Evolutionary conservation across 1,139 yeast genomes (phyloP).

Genomic region (Sugiyamaella japonica): DNA sequence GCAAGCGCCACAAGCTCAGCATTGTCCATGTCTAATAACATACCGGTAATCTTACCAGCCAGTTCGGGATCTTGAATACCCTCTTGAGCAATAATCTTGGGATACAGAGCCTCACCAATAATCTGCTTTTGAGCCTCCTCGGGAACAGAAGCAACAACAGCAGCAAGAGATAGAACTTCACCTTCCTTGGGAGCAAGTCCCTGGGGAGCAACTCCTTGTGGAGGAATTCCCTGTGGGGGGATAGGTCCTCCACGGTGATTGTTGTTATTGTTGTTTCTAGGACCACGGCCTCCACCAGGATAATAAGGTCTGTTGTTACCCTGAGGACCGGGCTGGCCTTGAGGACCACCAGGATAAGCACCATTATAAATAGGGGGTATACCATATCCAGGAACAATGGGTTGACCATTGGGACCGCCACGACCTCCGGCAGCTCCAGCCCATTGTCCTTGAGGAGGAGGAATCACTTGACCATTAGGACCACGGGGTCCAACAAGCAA

Average conservation of each 20-base stretch:
- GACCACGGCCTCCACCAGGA: conserved; percentile 31
- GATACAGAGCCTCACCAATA: conserved; percentile 96
- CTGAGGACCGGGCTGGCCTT: conserved; percentile 26
- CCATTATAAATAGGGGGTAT: conserved; percentile 78
- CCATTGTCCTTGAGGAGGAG: conserved; percentile 58
- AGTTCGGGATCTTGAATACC: conserved; percentile 85
- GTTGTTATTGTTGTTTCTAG: conserved; percentile 35
- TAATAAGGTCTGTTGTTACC: conserved; percentile 42
- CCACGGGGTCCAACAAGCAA: conserved; percentile 73
- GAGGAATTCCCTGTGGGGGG: conserved; percentile 21
- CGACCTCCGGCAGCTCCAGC: conserved; percentile 30
- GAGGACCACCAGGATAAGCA: conserved; percentile 49
- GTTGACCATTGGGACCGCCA: conserved; percentile 35
- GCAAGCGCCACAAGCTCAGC: conserved; percentile 85
- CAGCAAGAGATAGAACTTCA: conserved; percentile 36
- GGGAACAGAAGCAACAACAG: conserved; percentile 43
- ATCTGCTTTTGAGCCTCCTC: conserved; percentile 94
- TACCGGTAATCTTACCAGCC: conserved; percentile 99
- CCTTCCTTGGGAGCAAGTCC: conserved; percentile 23
- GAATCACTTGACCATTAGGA: conserved; percentile 35
- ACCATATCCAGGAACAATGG: conserved; percentile 52
- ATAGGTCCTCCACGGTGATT: conserved; percentile 35
- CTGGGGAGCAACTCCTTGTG: conserved; percentile 21
- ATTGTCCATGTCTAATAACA: conserved; percentile 95
- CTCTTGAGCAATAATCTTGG: conserved; percentile 88